Conservation (phyloP, 2,329 filamentous ascomycete genomes). For the Colletotrichum sp. region DNA sequence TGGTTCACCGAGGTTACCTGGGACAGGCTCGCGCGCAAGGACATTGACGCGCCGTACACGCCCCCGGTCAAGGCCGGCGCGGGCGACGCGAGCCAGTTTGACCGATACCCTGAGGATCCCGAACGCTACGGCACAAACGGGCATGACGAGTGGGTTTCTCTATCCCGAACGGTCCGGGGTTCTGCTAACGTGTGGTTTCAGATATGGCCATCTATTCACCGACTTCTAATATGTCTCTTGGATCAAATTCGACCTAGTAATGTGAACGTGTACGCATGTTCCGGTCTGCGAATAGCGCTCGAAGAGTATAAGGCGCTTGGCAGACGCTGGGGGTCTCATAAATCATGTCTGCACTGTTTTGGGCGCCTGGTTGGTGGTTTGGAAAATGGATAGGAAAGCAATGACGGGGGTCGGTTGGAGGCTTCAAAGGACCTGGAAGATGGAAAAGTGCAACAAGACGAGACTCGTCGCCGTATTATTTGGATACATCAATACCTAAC, state of each 20-base stretch:
- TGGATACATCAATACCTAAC: slow-evolving; percentile 23
- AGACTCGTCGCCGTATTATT: slow-evolving; percentile 16
- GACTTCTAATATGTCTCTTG: slow-evolving; percentile 64
- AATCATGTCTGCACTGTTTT: slow-evolving; percentile 15
- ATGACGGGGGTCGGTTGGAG: not conserved
- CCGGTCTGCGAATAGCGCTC: not conserved
- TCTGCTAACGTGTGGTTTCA: slow-evolving; percentile 35
- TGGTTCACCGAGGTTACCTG: slow-evolving; percentile 99
- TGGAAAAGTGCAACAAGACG: slow-evolving; percentile 14
- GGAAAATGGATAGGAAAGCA: slow-evolving; percentile 15
- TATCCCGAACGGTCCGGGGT: not conserved
- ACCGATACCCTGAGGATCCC: slow-evolving; percentile 96
- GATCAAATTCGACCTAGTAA: not conserved
- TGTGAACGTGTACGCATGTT: not conserved
- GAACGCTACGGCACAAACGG: slow-evolving; percentile 85
- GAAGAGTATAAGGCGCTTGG: slow-evolving; percentile 9
- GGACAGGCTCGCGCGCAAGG: slow-evolving; percentile 92
- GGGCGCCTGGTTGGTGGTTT: slow-evolving; percentile 16
- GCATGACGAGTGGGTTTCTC: slow-evolving; percentile 79
- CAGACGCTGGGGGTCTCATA: not conserved
- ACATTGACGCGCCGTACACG: slow-evolving; percentile 98
- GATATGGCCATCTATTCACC: slow-evolving; percentile 75
- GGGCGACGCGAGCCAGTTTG: slow-evolving; percentile 96
- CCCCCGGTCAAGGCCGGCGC: slow-evolving; percentile 93
- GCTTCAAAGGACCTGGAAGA: slow-evolving; percentile 8